These are phyloP conservation scores for Scopulariopsis brevicaulis DNA, from an alignment of 2,329 filamentous ascomycete genomes.

Conservation along the genomic window DNA sequence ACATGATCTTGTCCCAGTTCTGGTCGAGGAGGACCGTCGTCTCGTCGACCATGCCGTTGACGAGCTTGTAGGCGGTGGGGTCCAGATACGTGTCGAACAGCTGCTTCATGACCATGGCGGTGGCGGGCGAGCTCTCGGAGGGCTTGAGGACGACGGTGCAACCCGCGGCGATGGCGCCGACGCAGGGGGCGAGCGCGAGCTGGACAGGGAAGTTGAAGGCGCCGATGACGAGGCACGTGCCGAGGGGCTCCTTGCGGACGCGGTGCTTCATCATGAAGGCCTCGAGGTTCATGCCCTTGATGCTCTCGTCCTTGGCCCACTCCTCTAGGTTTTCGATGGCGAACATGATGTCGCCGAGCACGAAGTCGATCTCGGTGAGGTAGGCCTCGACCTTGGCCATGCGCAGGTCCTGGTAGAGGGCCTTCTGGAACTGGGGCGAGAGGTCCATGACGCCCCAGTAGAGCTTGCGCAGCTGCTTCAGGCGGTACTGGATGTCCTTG, in stretches of 20 bases:
- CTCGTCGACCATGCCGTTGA: slow-evolving; percentile 75
- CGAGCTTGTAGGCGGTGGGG: slow-evolving; percentile 58
- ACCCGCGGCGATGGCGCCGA: slow-evolving; percentile 86
- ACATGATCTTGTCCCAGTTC: slow-evolving; percentile 98
- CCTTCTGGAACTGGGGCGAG: slow-evolving; percentile 59
- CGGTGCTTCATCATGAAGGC: slow-evolving; percentile 61
- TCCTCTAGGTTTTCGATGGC: slow-evolving; percentile 65
- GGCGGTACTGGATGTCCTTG: slow-evolving; percentile 68
- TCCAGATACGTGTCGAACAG: slow-evolving; percentile 70
- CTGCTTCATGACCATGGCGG: slow-evolving; percentile 69
- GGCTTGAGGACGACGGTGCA: slow-evolving; percentile 89
- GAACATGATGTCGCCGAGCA: slow-evolving; percentile 71
- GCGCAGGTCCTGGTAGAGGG: slow-evolving; percentile 65
- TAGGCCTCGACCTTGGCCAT: slow-evolving; percentile 68
- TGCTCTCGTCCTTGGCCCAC: slow-evolving; percentile 73
- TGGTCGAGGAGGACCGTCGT: slow-evolving; percentile 71
- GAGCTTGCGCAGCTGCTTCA: slow-evolving; percentile 80
- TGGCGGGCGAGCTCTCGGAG: slow-evolving; percentile 67
- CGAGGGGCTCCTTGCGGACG: slow-evolving; percentile 80
- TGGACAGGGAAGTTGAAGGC: slow-evolving; percentile 92
- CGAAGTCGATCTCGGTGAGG: slow-evolving; percentile 66
- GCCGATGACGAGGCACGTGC: slow-evolving; percentile 73
- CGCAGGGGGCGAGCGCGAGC: slow-evolving; percentile 63
- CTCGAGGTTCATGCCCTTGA: slow-evolving; percentile 47
- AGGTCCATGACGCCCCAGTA: slow-evolving; percentile 89